Evolutionary conservation across 2,329 filamentous ascomycete genomes (phyloP), one percentile per base, ranked within the genome.

Genomic region (Microdochium nivale): DNA sequence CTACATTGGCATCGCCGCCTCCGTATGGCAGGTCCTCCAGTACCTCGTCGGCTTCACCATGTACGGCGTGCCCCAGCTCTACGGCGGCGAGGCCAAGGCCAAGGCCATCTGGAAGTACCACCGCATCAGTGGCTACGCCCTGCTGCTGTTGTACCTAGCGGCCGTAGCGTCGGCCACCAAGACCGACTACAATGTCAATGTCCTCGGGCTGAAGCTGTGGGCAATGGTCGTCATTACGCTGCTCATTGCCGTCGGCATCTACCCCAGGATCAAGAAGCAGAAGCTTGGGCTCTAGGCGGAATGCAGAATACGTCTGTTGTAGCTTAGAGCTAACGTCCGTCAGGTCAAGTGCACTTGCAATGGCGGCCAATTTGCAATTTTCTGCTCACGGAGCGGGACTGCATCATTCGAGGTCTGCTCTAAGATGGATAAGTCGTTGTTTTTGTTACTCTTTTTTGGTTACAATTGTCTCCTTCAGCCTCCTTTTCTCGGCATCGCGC

Each of bases 21-120:
- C 88, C 58, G 76, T 86, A 51, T 58, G 88, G 51, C 75, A 96
- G 7, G 65, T 84, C 11, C 59, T 87, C 1, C 94, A 97, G 71
- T 85, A 88, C 46, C 49, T 86, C 1, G 79, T 96, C 27, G 92
- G 94, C 16, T 80, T 95, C 56, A 87, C 88, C 30, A 88, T 94
- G 71, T 96, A 86, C 74, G 89, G 83, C 53, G 73, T 80, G 2
- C 91, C 91, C 0, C 63, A 65, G 1, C 61, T 95, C 1, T 95
- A 92, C 60, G 91, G 91, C 4, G 83, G 88, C 52, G 83, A 86
- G 56, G 84, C 88, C 25, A 83, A 83, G 2, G 92, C 90, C 21
- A 95, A 91, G 77, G 76, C 76, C 24, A 67, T 96, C 43, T 97
- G 92, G 77, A 96, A 95, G 70, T 96, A 91, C 62, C 94, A 97